Evolutionary conservation across 768 basidiomycete genomes (phyloP), one percentile per base, ranked within the genome.

Genomic region (Cyathus striatus): DNA sequence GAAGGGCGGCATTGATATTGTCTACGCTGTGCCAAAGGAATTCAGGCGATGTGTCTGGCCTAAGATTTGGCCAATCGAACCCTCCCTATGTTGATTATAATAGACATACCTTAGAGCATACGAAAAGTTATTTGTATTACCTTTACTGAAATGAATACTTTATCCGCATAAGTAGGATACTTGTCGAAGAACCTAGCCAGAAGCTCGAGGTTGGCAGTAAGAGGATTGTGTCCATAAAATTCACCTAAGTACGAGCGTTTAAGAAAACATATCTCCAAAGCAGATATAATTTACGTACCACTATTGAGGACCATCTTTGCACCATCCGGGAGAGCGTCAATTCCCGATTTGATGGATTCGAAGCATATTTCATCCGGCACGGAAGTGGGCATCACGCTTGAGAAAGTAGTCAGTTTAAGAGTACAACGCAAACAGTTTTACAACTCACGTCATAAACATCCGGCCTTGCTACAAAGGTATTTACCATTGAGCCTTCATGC

Each of bases 311-410:
- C 45, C 53, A 75, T 70, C 54, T 77, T 78, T 23, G 57, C 60
- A n/a, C 69, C 73, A 0, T 62, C 48, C 3, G 73, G 72, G 26
- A 74, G 55, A 0, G 63, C 57, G 27, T 72, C 64, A 43, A 76
- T 51, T 5, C 70, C 71, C 3, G 70, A 70, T 54, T 76, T 79
- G 64, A 86, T 82, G 2, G 79, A 64, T 18, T 72, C 76, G 47
- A 86, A 83, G 6, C 74, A 74, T 25, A 77, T 68, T 41, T 79
- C 79, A 43, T 86, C 81, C 1, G 76, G 61, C 24, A 71, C 59
- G 7, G 68, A 64, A n/a, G 53, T 59, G 9, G 70, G 62, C 7
- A 49, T 72, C 76, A 66, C 74, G 32, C 65, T 63, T 44, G 1
- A 33, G 22, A 16, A 41, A 24, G 24, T 32, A 32, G 12, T 14